phyloP scores from a whole-genome alignment of 768 basidiomycete genomes.

The Hericium erinaceus region DNA sequence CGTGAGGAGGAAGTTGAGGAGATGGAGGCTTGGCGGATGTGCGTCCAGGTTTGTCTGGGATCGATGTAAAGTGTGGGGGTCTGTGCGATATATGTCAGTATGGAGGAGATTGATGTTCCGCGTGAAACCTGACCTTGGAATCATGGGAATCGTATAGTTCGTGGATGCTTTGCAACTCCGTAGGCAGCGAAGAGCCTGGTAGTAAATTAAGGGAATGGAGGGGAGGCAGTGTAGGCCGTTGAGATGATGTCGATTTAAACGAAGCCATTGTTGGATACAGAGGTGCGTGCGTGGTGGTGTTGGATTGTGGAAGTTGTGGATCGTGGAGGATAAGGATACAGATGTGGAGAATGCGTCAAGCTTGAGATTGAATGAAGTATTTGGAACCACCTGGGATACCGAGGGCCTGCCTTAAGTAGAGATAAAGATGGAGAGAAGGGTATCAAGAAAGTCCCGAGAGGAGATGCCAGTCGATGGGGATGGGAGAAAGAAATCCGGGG shows the following conservation, averaged over 20 bases:
- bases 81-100: no score
- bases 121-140: no score
- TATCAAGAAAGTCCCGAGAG: conserved; percentile 4
- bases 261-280: conserved; percentile 4
- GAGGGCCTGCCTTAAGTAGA: conserved; percentile 22
- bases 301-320: background rate
- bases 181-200: background rate
- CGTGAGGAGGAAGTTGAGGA: conserved; percentile 8
- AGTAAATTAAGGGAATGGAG: conserved; percentile 12
- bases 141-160: background rate
- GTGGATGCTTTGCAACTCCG: conserved; percentile 3
- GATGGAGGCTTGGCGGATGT: conserved; percentile 4
- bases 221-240: conserved; percentile 12
- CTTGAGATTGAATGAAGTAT: background rate
- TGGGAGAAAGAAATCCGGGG: background rate
- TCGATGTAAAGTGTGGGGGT: background rate
- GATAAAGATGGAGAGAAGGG: conserved; percentile 1
- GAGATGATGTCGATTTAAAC: background rate
- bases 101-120: no score
- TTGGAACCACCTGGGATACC: conserved; percentile 20
- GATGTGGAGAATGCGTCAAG: background rate
- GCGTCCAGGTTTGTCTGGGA: conserved; percentile 1
- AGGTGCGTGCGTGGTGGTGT: background rate
- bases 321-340: background rate
- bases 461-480: background rate